Evolutionary conservation across 2,329 filamentous ascomycete genomes (phyloP).

Genomic region (Dissoconium aciculare): DNA sequence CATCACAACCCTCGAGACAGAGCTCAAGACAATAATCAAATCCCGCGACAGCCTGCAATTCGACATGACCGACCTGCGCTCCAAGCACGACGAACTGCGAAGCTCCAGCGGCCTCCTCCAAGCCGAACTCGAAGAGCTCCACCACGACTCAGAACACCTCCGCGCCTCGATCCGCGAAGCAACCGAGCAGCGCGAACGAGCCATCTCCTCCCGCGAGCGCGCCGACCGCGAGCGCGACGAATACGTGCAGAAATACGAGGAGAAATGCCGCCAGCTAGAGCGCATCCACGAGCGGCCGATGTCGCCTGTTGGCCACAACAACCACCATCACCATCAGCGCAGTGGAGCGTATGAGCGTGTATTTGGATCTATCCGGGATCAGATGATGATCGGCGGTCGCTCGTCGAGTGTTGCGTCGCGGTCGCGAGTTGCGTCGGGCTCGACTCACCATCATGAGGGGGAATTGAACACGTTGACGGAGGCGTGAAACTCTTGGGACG

Average conservation of each 20-base stretch:
- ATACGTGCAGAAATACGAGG: constrained; percentile 12
- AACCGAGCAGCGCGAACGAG: constrained; percentile 20
- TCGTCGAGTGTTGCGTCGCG: no score
- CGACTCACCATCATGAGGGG: no score
- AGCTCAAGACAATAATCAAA: constrained; percentile 13
- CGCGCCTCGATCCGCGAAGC: constrained; percentile 16
- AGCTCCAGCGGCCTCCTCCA: constrained; percentile 15
- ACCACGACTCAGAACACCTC: constrained; percentile 20
- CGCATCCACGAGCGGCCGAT: no score
- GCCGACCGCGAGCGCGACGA: constrained; percentile 18
- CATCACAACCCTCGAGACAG: constrained; percentile 13
- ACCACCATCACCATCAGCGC: no score
- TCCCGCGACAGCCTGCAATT: constrained; percentile 14
- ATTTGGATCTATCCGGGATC: no score
- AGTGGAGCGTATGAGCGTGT: no score
- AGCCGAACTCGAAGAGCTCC: constrained; percentile 14
- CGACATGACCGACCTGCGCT: constrained; percentile 15
- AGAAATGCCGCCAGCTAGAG: constrained; percentile 19
- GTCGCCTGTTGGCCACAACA: no score
- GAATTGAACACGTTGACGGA: no score
- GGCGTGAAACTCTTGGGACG: no score
- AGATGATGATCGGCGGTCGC: no score
- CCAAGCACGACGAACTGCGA: constrained; percentile 17
- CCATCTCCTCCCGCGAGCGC: constrained; percentile 16
- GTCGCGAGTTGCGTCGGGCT: no score